Evolutionary conservation across 805 yeast species (phyloP), one percentile per base, ranked within the genome.

Genomic region (Metschnikowia arizonensis): DNA sequence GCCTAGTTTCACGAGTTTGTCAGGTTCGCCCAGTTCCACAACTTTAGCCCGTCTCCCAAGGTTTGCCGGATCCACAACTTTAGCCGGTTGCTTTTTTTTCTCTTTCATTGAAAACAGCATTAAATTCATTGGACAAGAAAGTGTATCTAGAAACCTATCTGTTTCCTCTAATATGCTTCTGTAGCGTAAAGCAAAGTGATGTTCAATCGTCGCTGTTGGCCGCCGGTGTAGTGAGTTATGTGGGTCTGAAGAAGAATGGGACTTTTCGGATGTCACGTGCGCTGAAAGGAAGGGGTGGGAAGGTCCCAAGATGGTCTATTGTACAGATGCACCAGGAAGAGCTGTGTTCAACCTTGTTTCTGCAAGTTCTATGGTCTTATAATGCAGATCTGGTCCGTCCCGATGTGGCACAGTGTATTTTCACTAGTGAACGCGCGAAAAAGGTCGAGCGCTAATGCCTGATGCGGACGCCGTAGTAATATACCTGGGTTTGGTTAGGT

Each of bases 371-470:
- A n/a, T 18, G 40, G 33, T 37, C 40, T 17, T 21, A 10, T 24
- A n/a, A 18, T 37, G 40, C 40, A 28, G 38, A 34, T 33, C 33
- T 29, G 33, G 15, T 36, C 30, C 9, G 38, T 18, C 25, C 38
- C 23, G 40, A 28, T 19, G 40, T 28, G 7, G 12, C 36, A 33
- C 35, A 19, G 36, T 12, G 18, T 17, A 26, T 29, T 37, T 37
- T 37, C 33, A n/a, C 26, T 24, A 11, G 17, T 17, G 31, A 28
- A 37, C 33, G 40, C 40, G 40, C 40, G 40, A 37, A 37, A 37
- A 37, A 37, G 40, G 28, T n/a, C n/a, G n/a, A n/a, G n/a, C 14
- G 35, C 7, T 33, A 4, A 18, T 7, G 18, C 33, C 33, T 15
- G 33, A 15, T 32, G 14, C 34, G 14, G 34, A 17, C 31, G 31